phyloP scores from a whole-genome alignment of 2,329 filamentous ascomycete genomes.

The Diaporthe sp. region DNA sequence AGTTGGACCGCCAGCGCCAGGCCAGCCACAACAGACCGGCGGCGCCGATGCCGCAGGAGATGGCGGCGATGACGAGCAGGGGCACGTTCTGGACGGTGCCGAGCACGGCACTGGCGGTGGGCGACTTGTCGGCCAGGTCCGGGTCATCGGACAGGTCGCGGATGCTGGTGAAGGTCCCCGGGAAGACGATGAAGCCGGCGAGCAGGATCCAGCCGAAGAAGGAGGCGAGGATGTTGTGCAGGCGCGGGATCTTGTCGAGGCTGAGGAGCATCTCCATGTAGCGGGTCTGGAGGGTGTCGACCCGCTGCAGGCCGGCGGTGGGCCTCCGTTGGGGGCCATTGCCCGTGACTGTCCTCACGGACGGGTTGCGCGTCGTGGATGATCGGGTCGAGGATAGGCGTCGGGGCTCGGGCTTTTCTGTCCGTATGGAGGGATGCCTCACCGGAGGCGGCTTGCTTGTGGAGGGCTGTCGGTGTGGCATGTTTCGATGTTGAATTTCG shows the following conservation, averaged over 20 bases:
- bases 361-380: conserved; percentile 9
- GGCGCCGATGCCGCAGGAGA: conserved; percentile 58
- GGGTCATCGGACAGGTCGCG: conserved; percentile 29
- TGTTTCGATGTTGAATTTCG: neutral
- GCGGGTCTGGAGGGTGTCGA: conserved; percentile 45
- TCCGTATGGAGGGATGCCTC: neutral
- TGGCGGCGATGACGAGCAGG: conserved; percentile 60
- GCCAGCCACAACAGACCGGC: conserved; percentile 59
- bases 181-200: conserved; percentile 67
- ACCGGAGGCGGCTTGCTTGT: conserved; percentile 22
- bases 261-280: conserved; percentile 63
- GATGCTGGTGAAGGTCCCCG: conserved; percentile 63
- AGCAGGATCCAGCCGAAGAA: conserved; percentile 64
- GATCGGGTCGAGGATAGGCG: conserved; percentile 1
- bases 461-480: conserved; percentile 18
- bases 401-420: neutral
- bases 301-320: conserved; percentile 26
- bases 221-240: conserved; percentile 62
- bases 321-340: conserved; percentile 16
- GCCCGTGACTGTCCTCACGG: neutral
- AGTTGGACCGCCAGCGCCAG: conserved; percentile 60
- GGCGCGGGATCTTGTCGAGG: conserved; percentile 59
- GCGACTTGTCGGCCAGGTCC: neutral
- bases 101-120: conserved; percentile 26
- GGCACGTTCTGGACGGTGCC: conserved; percentile 44